Conservation (phyloP, 768 basidiomycete genomes). For the Gloeopeniophorella convolvens region DNA sequence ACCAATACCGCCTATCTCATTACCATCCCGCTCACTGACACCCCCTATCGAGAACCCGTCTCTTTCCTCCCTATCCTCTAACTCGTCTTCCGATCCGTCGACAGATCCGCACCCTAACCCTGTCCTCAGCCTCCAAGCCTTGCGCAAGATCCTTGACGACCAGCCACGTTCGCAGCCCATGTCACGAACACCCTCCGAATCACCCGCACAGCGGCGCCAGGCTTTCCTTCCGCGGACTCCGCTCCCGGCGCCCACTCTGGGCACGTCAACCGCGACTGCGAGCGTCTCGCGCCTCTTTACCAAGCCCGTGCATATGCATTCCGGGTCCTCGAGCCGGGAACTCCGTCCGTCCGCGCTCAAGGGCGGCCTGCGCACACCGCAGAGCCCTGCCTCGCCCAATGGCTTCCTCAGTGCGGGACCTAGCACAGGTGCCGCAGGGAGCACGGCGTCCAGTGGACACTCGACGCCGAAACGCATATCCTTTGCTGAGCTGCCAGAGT, state of each 20-base stretch:
- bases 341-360: conserved; percentile 48
- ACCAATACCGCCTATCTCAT: conserved; percentile 21
- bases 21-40: conserved; percentile 39
- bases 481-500: conserved; percentile 70
- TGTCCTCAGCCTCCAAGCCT: conserved; percentile 56
- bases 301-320: conserved; percentile 49
- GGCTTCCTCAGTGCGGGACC: conserved; percentile 18
- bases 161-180: conserved; percentile 32
- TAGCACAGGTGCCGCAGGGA: conserved; percentile 27
- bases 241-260: conserved; percentile 41
- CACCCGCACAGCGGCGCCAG: conserved; percentile 32
- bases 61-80: conserved; percentile 22
- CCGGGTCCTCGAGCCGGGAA: conserved; percentile 56
- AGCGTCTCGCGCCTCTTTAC: conserved; percentile 74
- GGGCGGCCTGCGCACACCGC: conserved; percentile 22
- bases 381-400: conserved; percentile 30
- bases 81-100: conserved; percentile 44
- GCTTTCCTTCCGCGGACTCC: conserved; percentile 42
- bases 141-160: conserved; percentile 65
- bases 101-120: conserved; percentile 50
- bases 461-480: conserved; percentile 72
- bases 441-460: conserved; percentile 39
- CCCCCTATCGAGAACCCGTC: conserved; percentile 53
- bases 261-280: conserved; percentile 72
- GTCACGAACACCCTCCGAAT: conserved; percentile 23